A percentile compares a stretch with the other conserved stretches of the same genome.
Evolutionary conservation across 768 basidiomycete species (phyloP).

Genomic region (Paxillus rubicundulus): DNA sequence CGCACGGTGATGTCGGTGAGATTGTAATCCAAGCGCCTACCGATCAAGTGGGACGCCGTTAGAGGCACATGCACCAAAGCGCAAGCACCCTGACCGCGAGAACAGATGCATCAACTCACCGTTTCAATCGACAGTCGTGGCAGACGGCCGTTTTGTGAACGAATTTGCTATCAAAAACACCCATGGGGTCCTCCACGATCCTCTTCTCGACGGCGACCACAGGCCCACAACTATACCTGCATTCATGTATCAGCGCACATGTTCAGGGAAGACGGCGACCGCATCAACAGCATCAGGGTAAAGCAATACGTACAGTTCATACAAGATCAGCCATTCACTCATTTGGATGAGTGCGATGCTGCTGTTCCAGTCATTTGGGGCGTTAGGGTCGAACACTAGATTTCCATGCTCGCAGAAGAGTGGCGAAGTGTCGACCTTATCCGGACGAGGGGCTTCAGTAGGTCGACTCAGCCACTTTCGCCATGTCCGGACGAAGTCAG

Average conservation of each 20-base stretch:
- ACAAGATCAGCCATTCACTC: constrained; percentile 63
- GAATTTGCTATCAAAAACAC: constrained; percentile 37
- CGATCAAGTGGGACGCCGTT: constrained; percentile 18
- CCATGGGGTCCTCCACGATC: constrained; percentile 23
- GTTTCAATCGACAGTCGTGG: constrained; percentile 55
- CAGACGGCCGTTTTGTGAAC: constrained; percentile 55
- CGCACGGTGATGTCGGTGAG: constrained; percentile 63
- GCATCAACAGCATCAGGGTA: constrained; percentile 5
- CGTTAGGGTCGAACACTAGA: constrained; percentile 67
- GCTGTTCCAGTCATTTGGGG: constrained; percentile 54
- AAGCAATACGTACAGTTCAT: constrained; percentile 49
- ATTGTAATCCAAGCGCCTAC: constrained; percentile 46
- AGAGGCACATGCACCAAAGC: constrained; percentile 2
- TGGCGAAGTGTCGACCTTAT: constrained; percentile 54
- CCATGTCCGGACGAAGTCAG: constrained; percentile 67
- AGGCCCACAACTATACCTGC: constrained; percentile 58
- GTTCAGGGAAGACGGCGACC: constrained; percentile 4
- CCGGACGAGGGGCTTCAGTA: constrained; percentile 51
- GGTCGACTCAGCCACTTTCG: constrained; percentile 65
- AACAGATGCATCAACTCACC: constrained; percentile 37
- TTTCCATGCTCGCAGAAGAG: constrained; percentile 68
- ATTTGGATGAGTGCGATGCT: constrained; percentile 55
- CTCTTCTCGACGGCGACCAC: constrained; percentile 47
- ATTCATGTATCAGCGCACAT: constrained; percentile 16
- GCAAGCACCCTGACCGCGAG: not conserved